Conservation (phyloP, 805 yeast genomes). For the Ogataea philodendri region DNA sequence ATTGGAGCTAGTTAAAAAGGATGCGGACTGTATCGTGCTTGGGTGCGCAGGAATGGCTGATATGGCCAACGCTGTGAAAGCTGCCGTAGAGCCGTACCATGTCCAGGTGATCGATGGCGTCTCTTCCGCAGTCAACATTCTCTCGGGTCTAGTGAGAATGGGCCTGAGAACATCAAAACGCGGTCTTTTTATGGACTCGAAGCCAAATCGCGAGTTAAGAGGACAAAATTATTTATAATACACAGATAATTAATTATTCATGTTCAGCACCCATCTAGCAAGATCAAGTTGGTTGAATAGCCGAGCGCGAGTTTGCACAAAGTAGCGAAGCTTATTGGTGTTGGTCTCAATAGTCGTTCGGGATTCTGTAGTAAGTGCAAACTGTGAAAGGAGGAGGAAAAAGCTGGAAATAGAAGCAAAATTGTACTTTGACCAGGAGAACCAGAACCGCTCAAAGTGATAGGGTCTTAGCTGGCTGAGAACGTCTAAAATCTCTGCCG, state of each 20-base stretch:
- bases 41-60: conserved; percentile 79
- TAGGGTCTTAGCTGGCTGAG: conserved; percentile 9
- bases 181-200: conserved; percentile 25
- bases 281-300: conserved; percentile 3
- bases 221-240: conserved; percentile 12
- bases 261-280: conserved; percentile 3
- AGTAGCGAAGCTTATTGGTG: conserved; percentile 19
- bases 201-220: conserved; percentile 7
- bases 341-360: conserved; percentile 1
- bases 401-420: conserved; percentile 19
- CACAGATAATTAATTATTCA: background rate
- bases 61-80: conserved; percentile 89
- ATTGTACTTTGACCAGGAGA: conserved; percentile 18
- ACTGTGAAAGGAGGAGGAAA: conserved; percentile 9
- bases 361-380: conserved; percentile 4
- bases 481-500: conserved; percentile 5
- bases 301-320: conserved; percentile 8
- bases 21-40: conserved; percentile 63
- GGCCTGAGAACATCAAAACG: conserved; percentile 32
- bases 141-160: conserved; percentile 36
- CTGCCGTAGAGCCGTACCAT: conserved; percentile 89
- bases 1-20: conserved; percentile 23
- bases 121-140: conserved; percentile 29
- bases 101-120: conserved; percentile 70
- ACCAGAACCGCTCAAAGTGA: conserved; percentile 20